phyloP scores from a whole-genome alignment of 2,329 filamentous ascomycete genomes.

The Lasiodiplodia gonubiensis region DNA sequence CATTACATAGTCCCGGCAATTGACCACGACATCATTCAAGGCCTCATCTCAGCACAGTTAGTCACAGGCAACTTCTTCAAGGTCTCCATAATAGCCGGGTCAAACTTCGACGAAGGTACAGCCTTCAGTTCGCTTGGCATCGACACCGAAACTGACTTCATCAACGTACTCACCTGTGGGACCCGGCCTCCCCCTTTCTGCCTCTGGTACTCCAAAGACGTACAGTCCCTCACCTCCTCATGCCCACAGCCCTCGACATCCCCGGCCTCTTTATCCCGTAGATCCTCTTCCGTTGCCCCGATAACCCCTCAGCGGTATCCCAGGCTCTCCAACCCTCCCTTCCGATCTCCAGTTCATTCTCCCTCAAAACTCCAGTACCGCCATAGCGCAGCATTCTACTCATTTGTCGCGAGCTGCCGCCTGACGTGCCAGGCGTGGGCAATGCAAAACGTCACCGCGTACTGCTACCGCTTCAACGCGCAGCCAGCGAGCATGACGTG shows the following conservation, averaged over 20 bases:
- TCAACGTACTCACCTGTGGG: constrained; percentile 39
- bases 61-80: constrained; percentile 64
- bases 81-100: constrained; percentile 67
- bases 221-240: not conserved
- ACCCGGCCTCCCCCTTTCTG: not conserved
- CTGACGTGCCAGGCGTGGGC: constrained; percentile 60
- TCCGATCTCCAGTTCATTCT: constrained; percentile 23
- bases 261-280: constrained; percentile 37
- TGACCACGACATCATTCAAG: constrained; percentile 63
- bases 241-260: constrained; percentile 32
- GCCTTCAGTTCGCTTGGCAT: constrained; percentile 60
- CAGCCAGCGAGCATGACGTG: constrained; percentile 52
- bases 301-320: constrained; percentile 13
- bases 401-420: constrained; percentile 62
- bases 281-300: constrained; percentile 39
- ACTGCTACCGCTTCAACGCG: constrained; percentile 69
- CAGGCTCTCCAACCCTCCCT: constrained; percentile 2
- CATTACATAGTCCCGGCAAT: constrained; percentile 50
- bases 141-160: constrained; percentile 61
- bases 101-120: constrained; percentile 70
- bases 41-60: constrained; percentile 61
- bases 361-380: constrained; percentile 54
- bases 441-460: constrained; percentile 55
- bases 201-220: not conserved
- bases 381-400: constrained; percentile 55